Evolutionary conservation across 495 filamentous ascomycete species (phyloP), one percentile per base, ranked within the genome.

Genomic region (Massariosphaeria phaeospora): DNA sequence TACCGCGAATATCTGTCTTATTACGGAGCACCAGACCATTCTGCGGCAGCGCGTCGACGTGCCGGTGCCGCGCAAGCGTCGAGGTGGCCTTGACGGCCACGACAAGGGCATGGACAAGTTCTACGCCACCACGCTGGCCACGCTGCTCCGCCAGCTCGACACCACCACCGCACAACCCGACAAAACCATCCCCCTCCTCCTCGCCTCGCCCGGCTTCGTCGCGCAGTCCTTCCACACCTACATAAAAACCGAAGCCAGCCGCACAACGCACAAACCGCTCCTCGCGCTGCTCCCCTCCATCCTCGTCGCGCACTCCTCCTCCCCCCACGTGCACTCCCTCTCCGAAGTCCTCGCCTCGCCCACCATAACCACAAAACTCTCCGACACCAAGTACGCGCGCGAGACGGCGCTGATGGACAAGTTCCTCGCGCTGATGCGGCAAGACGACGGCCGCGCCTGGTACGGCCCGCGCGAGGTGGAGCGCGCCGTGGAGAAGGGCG

Each of bases 21-120:
- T 98, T 57, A 94, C 90, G 10, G 89, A 95, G 51, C 84, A 87
- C 65, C 89, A 89, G 57, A 97, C 91, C 2, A 76, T 96, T 57
- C 67, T 96, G 54, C 84, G 88, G 67, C 89, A 95, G 64, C 79
- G 85, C 47, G 79, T 97, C n/a, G 89, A 95, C 68, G 81, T 82
- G 63, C 75, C 79, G 1, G 80, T 97, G 25, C 89, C 93, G 12
- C 80, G 83, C 66, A 97, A 96, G 50, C 59, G 70, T 20, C 54
- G 59, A 20, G 69, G 66, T 33, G 61, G 50, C 1, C 43, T 57
- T 3, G 61, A 57, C 10, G 62, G 67, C 21, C 67, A 70, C 38
- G 71, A 75, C 72, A 75, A 52, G 65, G 85, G 82, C 2, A 78
- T 95, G 69, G 73, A 79, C 42, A 83, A 79, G 59, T 98, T 98